Percentiles rank a stretch among this genome's conserved stretches.
These are phyloP conservation scores for Phytophthora melonis DNA, from an alignment of 352 stramenopile species.

Conservation along the genomic window DNA sequence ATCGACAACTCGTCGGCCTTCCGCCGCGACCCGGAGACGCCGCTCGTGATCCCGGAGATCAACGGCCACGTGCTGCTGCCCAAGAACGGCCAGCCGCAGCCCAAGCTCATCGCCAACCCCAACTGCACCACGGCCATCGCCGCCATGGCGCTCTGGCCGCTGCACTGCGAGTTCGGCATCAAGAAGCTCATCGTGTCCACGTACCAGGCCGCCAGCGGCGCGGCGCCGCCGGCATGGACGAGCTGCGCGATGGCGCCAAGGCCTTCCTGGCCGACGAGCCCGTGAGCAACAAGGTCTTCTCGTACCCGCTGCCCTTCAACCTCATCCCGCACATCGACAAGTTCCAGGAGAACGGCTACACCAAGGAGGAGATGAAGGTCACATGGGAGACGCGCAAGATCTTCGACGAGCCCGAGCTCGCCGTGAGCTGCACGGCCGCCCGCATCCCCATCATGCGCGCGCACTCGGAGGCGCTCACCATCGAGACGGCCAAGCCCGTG, in stretches of 20 bases:
- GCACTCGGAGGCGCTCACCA: slow-evolving; percentile 96
- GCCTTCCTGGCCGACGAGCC: slow-evolving; percentile 80
- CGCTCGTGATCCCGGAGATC: slow-evolving; percentile 96
- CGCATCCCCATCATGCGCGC: slow-evolving; percentile 97
- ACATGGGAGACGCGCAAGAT: slow-evolving; percentile 99
- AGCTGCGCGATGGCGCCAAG: slow-evolving; percentile 92
- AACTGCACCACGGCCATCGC: slow-evolving; percentile 99
- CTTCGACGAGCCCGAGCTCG: slow-evolving; percentile 89
- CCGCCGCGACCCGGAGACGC: slow-evolving; percentile 91
- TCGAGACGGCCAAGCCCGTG: slow-evolving; percentile 94
- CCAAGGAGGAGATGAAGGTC: slow-evolving; percentile 99
- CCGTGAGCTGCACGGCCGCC: slow-evolving; percentile 94
- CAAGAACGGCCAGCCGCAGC: slow-evolving; percentile 52
- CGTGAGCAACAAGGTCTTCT: slow-evolving; percentile 94
- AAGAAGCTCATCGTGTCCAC: slow-evolving; percentile 97
- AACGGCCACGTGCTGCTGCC: slow-evolving; percentile 89
- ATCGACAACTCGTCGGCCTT: slow-evolving; percentile 99
- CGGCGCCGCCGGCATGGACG: slow-evolving; percentile 94
- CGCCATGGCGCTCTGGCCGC: slow-evolving; percentile 96
- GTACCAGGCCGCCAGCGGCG: slow-evolving; percentile 94
- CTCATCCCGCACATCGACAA: slow-evolving; percentile 99
- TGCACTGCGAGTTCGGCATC: slow-evolving; percentile 97
- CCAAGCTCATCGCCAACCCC: slow-evolving; percentile 98
- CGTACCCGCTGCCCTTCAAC: slow-evolving; percentile 98
- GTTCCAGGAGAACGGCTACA: slow-evolving; percentile 99